A percentile compares a stretch with the other conserved stretches of the same genome.
phyloP scores from a whole-genome alignment of 441 rosid genomes.

The Gossypium gossypioides region DNA sequence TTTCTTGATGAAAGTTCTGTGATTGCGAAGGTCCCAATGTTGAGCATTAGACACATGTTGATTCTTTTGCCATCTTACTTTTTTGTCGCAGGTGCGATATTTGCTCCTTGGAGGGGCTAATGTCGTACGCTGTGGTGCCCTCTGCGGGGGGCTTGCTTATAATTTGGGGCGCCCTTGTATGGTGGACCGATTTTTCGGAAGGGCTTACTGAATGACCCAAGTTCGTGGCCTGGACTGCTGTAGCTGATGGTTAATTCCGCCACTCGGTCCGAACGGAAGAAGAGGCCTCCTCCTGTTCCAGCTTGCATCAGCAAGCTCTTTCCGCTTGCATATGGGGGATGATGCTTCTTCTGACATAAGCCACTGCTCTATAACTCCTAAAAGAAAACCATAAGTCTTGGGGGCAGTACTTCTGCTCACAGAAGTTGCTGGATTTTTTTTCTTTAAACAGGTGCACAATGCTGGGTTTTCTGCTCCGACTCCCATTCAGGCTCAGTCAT shows the following conservation, averaged over 20 bases:
- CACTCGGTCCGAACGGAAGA: conserved; percentile 77
- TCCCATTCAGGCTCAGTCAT: conserved; percentile 98
- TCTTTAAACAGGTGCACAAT: conserved; percentile 69
- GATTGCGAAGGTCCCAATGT: conserved; percentile 35
- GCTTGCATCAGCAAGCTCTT: conserved; percentile 40
- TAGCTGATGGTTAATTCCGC: conserved; percentile 81
- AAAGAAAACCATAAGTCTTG: conserved; percentile 33
- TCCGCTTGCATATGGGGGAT: conserved; percentile 75
- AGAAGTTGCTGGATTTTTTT: conserved; percentile 33
- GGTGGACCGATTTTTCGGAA: conserved; percentile 60
- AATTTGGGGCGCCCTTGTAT: conserved; percentile 60
- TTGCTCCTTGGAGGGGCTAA: conserved; percentile 99
- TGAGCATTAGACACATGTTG: conserved; percentile 39
- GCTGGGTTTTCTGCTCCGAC: conserved; percentile 97
- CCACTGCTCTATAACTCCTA: conserved; percentile 36
- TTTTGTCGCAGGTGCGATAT: conserved; percentile 99
- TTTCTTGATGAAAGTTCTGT: conserved; percentile 21
- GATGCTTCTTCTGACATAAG: conserved; percentile 89
- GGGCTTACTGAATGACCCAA: conserved; percentile 61
- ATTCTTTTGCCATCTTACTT: conserved; percentile 37
- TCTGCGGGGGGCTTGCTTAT: conserved; percentile 59
- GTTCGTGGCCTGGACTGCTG: conserved; percentile 65
- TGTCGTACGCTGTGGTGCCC: conserved; percentile 99
- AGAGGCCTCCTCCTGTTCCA: conserved; percentile 83
- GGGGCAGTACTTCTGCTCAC: conserved; percentile 47